Base-by-base conservation (phyloP, 495 filamentous ascomycete species). In the Bryoglossum gracile region DNA sequence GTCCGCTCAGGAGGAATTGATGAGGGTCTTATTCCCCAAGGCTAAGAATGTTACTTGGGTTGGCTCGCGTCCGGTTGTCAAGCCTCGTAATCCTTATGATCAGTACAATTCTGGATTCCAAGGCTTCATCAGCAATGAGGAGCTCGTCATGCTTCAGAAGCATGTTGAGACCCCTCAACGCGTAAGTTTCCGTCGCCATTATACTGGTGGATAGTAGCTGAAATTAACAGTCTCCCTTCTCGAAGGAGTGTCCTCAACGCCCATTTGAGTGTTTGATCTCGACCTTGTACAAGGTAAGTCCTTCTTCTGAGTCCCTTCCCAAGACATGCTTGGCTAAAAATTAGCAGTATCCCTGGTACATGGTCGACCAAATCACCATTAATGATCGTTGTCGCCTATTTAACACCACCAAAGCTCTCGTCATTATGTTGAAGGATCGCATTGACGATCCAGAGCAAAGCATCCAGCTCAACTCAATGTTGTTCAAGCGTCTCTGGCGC, bases 261-360 rank as follows among this genome's bases (percentile, higher is more conserved):
- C 75, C 80, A 8, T 90, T 78, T 53, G 87, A 92, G 67, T 82
- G 74, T 32, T 72, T 86, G 59, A 84, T 88, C 53, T 85, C 78
- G 53, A 86, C 81, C 0, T 66, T 92, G 42, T 75, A 76, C 57
- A 92, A 90, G 70, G 70, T 83, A 54, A 48, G 59, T 26, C n/a
- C 3, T 32, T 22, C 23, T 39, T 26, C 18, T 10, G 39, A 32
- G 41, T 44, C 33, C 22, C 30, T 44, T 14, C 16, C n/a, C n/a
- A n/a, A 8, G 11, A 24, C 3, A 34, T 18, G 11, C 34, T 23
- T 40, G 37, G 17, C 32, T 54, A 50, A 43, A 48, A 34, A 23
- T 45, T n/a, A 49, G 17, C 40, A 80, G 77, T 83, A 74, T 53
- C 87, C 87, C 0, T 92, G 86, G 87, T 74, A 75, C 30, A 70